Base-by-base conservation (phyloP, 805 yeast genomes). In the Metschnikowia reukaufii region DNA sequence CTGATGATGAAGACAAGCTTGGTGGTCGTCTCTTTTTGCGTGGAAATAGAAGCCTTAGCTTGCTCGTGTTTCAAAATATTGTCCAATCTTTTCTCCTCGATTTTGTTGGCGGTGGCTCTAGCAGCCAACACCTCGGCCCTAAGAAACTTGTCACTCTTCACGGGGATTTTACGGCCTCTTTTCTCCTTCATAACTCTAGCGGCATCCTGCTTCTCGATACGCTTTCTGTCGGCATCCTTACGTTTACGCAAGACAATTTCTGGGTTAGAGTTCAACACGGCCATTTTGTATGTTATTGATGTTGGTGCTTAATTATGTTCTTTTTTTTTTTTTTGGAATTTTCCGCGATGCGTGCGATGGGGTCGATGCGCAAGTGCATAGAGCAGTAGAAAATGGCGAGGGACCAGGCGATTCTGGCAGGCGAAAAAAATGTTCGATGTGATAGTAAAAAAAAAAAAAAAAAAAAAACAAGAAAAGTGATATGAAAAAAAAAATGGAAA, bases 181-280 rank as follows among this genome's bases (percentile, higher is more conserved):
- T 58, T 62, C 50, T 73, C 67, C 52, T 70, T 73, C 40, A 70
- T 74, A 45, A 73, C 74, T 52, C 74, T 74, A 13, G 83, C 83
- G 45, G 76, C 75, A 54, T 83, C 86, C 64, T 85, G 92, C 61
- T 84, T 86, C 64, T 83, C 87, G 44, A 86, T 58, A 64, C 90
- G 78, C 55, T 83, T 72, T 64, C 85, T 74, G 64, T 86, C 92
- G 49, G 84, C 86, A 61, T 84, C 79, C 72, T 86, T 87, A 69
- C 95, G 81, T 72, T 86, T 87, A 61, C 83, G 81, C 52, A 87
- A 75, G 56, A 87, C 79, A 46, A 87, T 76, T 65, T 87, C 94
- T 32, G 94, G 92, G 61, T 83, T 85, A 20, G 85, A 76, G 62
- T 84, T 81, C 43, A 82, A 68, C 42, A 80, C 68, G 37, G 72